These are phyloP conservation scores for Tolypocladium inflatum DNA, from an alignment of 2,329 filamentous ascomycete species.

Conservation along the genomic window DNA sequence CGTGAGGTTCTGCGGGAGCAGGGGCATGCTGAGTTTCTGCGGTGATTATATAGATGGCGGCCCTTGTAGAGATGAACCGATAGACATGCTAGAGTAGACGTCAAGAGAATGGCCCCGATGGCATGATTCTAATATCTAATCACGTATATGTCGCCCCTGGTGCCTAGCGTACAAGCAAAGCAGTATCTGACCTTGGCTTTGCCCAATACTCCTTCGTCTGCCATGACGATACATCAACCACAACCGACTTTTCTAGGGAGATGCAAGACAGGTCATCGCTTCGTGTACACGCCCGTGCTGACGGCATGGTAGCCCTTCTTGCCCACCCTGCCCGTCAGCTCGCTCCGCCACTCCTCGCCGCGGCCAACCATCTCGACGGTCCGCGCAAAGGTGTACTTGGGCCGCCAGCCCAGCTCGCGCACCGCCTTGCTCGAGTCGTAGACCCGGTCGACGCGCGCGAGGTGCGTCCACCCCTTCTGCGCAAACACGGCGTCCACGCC, in stretches of 20 bases:
- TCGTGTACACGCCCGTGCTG: slow-evolving; percentile 33
- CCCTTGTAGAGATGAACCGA: neutral
- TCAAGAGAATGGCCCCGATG: neutral
- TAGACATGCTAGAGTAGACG: neutral
- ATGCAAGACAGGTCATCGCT: slow-evolving; percentile 10
- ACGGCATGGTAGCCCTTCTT: slow-evolving; percentile 34
- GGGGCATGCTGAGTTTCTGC: slow-evolving; percentile 13
- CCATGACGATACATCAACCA: too few relatives aligned
- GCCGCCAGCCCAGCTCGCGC: slow-evolving; percentile 31
- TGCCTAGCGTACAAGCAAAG: neutral
- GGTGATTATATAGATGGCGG: neutral
- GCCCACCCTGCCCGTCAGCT: slow-evolving; percentile 27
- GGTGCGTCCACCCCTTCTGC: slow-evolving; percentile 24
- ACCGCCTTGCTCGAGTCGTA: slow-evolving; percentile 34
- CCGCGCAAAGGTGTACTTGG: slow-evolving; percentile 28
- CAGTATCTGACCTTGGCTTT: neutral
- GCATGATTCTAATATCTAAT: neutral
- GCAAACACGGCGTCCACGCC: slow-evolving; percentile 20
- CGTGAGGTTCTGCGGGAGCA: slow-evolving; percentile 57
- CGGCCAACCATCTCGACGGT: slow-evolving; percentile 21
- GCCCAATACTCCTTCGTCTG: too few relatives aligned
- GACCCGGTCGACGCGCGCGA: slow-evolving; percentile 30
- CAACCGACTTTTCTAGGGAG: neutral
- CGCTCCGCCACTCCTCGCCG: slow-evolving; percentile 29
- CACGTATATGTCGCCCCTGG: neutral